Evolutionary conservation across 768 basidiomycete species (phyloP).

Genomic region (Leccinum arenicola): DNA sequence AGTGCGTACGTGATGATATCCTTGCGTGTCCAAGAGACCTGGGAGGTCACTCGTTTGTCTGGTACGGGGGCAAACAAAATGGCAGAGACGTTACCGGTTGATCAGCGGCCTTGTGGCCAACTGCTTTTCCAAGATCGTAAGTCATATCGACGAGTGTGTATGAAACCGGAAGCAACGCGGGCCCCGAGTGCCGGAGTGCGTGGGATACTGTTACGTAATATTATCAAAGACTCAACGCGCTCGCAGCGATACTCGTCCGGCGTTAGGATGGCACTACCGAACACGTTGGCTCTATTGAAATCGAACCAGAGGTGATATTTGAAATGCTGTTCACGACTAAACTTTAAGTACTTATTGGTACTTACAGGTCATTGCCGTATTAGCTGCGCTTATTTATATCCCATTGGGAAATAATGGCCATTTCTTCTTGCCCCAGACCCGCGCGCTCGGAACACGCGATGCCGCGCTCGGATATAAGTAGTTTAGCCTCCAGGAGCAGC

Average conservation of each 20-base stretch:
- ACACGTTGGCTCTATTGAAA: neutral
- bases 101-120: constrained; percentile 53
- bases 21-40: constrained; percentile 85
- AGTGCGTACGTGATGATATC: constrained; percentile 78
- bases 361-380: neutral
- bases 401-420: neutral
- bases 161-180: neutral
- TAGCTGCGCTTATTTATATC: neutral
- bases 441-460: neutral
- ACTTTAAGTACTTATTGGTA: neutral
- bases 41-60: neutral
- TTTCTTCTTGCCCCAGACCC: neutral
- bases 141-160: constrained; percentile 37
- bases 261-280: neutral
- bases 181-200: neutral
- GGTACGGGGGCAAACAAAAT: neutral
- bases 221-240: too few relatives aligned
- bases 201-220: neutral
- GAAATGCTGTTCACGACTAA: neutral
- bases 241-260: neutral
- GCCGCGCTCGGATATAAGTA: constrained; percentile 1
- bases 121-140: constrained; percentile 61
- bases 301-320: neutral
- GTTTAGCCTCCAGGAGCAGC: neutral
- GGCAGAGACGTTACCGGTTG: constrained; percentile 45